These are phyloP conservation scores for Agarophyton chilense DNA, from an alignment of 23 red algal genomes.

Conservation along the genomic window DNA sequence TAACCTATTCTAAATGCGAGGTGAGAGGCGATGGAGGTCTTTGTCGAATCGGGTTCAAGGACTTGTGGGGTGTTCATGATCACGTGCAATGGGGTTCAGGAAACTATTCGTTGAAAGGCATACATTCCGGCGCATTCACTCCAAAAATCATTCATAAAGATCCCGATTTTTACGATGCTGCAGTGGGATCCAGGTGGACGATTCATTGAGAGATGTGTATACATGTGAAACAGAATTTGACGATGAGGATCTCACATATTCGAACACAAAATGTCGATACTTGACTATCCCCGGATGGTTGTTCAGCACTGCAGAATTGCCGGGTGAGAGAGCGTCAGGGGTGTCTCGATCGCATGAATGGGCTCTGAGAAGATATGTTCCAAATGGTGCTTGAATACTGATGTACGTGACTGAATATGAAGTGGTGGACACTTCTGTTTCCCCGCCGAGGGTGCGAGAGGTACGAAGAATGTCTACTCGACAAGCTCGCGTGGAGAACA, in stretches of 20 bases:
- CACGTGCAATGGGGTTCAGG: neutral
- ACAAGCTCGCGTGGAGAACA: slow-evolving; percentile 13
- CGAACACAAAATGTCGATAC: neutral
- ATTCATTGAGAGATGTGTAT: neutral
- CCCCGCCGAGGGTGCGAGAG: slow-evolving; percentile 8
- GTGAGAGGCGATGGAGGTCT: neutral
- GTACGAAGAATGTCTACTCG: neutral
- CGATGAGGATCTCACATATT: neutral
- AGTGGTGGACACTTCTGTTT: slow-evolving; percentile 11
- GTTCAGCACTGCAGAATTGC: neutral
- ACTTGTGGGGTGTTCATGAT: neutral
- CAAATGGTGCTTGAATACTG: slow-evolving; percentile 19
- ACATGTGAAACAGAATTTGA: neutral
- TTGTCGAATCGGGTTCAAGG: neutral
- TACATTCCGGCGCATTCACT: neutral
- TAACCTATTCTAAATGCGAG: neutral
- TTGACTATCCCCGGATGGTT: slow-evolving; percentile 3
- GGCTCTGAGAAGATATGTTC: slow-evolving; percentile 7
- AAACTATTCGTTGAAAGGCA: neutral
- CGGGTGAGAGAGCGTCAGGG: neutral
- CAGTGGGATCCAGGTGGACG: neutral
- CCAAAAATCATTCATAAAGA: neutral
- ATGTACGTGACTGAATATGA: slow-evolving; percentile 33
- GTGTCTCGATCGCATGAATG: neutral
- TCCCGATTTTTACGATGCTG: neutral